Evolutionary conservation across 1,284 basidiomycete genomes (phyloP).

Genomic region (Tilletia setariae): DNA sequence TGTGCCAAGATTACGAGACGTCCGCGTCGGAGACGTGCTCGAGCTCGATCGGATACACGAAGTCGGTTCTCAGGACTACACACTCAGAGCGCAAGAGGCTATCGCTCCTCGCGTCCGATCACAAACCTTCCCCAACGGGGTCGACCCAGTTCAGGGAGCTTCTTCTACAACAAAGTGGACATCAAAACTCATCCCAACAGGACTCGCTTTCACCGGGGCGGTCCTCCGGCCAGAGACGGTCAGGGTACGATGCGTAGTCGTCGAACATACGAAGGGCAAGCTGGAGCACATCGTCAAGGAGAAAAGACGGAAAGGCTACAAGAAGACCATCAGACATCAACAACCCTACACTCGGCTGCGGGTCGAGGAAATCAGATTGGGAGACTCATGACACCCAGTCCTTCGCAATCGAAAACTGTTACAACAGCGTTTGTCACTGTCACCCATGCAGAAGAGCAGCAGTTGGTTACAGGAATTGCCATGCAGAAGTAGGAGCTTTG

Average conservation of each 20-base stretch:
- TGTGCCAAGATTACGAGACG: conserved; percentile 72
- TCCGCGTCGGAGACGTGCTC: conserved; percentile 74
- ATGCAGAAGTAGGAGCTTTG: background rate
- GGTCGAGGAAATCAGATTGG: conserved; percentile 50
- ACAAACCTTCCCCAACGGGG: background rate
- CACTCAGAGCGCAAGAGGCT: conserved; percentile 64
- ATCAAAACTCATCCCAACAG: conserved; percentile 35
- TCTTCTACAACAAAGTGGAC: conserved; percentile 34
- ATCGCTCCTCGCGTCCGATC: conserved; percentile 24
- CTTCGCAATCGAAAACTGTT: background rate
- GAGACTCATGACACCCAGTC: conserved; percentile 12
- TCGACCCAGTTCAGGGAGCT: conserved; percentile 11
- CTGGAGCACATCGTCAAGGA: conserved; percentile 91
- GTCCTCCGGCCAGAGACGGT: conserved; percentile 56
- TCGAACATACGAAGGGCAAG: conserved; percentile 91
- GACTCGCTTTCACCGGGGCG: conserved; percentile 47
- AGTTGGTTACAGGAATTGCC: background rate
- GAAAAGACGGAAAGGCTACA: conserved; percentile 95
- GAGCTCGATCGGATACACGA: conserved; percentile 83
- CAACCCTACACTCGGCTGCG: conserved; percentile 77
- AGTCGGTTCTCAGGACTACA: conserved; percentile 89
- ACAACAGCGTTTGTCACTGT: background rate
- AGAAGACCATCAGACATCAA: conserved; percentile 78
- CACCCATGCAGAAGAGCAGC: background rate
- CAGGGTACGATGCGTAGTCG: conserved; percentile 76